These are phyloP conservation scores for Saprolegnia diclina DNA, from an alignment of 352 stramenopile species.

Conservation along the genomic window DNA sequence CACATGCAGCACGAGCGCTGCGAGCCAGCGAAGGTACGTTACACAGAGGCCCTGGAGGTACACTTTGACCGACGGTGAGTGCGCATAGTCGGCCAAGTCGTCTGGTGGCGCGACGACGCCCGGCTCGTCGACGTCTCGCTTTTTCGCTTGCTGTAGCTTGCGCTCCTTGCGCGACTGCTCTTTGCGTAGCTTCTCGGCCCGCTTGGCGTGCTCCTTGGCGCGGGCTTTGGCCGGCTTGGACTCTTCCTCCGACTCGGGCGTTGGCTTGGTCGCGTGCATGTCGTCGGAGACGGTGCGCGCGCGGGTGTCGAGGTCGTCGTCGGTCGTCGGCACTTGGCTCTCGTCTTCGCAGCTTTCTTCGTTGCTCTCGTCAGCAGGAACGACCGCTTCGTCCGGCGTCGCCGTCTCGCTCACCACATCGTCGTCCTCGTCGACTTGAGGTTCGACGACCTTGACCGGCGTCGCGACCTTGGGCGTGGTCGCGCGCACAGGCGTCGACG, in stretches of 20 bases:
- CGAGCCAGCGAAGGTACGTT: slow-evolving; percentile 3
- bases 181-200: not conserved
- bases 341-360: slow-evolving; percentile 6
- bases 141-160: not conserved
- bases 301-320: slow-evolving; percentile 11
- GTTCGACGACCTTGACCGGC: not conserved
- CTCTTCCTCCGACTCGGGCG: slow-evolving; percentile 10
- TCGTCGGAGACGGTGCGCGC: not conserved
- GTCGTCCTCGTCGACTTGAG: not conserved
- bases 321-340: not conserved
- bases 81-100: not conserved
- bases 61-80: not conserved
- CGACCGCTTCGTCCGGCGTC: not conserved
- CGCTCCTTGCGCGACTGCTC: not conserved
- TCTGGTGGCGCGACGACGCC: not conserved
- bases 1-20: slow-evolving; percentile 35
- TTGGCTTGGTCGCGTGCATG: not conserved
- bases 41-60: too few species aligned
- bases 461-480: not conserved
- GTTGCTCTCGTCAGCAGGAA: not conserved
- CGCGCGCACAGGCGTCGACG: not conserved
- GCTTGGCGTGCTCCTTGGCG: slow-evolving; percentile 1
- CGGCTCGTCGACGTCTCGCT: not conserved
- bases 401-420: not conserved
- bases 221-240: not conserved